Evolutionary conservation across 768 basidiomycete species (phyloP).

Genomic region (Tylopilus rubrobrunneus): DNA sequence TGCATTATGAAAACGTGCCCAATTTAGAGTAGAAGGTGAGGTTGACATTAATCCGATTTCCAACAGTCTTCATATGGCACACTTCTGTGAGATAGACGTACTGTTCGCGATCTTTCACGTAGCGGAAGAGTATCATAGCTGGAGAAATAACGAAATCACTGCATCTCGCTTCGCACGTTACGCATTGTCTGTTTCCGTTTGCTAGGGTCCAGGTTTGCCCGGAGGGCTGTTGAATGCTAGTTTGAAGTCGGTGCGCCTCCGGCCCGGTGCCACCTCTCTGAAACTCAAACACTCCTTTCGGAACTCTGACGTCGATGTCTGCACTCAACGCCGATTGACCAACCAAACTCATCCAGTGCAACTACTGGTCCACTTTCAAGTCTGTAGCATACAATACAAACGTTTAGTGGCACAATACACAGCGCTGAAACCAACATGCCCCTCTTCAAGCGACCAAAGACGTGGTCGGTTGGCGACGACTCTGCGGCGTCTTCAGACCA

Average conservation of each 20-base stretch:
- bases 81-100: no score
- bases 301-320: not conserved
- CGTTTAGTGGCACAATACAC: not conserved
- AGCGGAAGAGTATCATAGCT: no score
- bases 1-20: no score
- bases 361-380: not conserved
- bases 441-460: constrained; percentile 32
- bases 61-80: no score
- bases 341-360: not conserved
- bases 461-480: constrained; percentile 19
- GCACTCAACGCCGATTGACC: not conserved
- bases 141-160: no score
- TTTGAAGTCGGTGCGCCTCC: not conserved
- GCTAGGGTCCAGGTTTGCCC: no score
- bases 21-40: no score
- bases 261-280: not conserved
- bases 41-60: no score
- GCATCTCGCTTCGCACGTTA: no score
- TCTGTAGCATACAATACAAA: not conserved
- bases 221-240: no score
- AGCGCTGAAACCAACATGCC: constrained; percentile 24
- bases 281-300: not conserved
- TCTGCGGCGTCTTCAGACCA: constrained; percentile 12
- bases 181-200: no score
- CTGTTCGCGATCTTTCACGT: no score